Percentiles rank a stretch among this genome's conserved stretches.
Evolutionary conservation across 1,139 yeast genomes (phyloP).

Genomic region (Hanseniaspora gamundiae): DNA sequence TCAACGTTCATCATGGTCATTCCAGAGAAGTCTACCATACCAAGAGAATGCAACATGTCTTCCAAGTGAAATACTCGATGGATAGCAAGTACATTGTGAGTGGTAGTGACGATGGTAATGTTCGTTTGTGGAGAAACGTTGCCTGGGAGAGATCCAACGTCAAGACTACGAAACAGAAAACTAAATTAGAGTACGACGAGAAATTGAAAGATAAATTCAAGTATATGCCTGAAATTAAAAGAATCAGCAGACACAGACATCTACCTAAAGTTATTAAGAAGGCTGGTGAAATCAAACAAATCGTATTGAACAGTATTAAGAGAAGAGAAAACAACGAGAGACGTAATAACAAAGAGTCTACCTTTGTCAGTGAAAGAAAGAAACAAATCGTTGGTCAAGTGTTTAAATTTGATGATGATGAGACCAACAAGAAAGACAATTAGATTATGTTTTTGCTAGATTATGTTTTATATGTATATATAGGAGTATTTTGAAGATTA

Average conservation of each 20-base stretch:
- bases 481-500: background rate
- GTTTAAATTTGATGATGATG: slow-evolving; percentile 31
- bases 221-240: slow-evolving; percentile 90
- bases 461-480: background rate
- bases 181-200: slow-evolving; percentile 79
- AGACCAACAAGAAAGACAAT: slow-evolving; percentile 7
- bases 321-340: slow-evolving; percentile 74
- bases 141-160: slow-evolving; percentile 78
- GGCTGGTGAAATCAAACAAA: slow-evolving; percentile 73
- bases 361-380: slow-evolving; percentile 58
- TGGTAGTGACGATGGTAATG: slow-evolving; percentile 94
- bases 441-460: background rate
- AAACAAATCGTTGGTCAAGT: slow-evolving; percentile 82
- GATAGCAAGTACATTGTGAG: slow-evolving; percentile 78
- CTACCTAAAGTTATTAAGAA: slow-evolving; percentile 77
- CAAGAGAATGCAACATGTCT: slow-evolving; percentile 92
- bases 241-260: slow-evolving; percentile 87
- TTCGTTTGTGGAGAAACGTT: slow-evolving; percentile 81
- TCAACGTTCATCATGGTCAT: slow-evolving; percentile 68
- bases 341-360: slow-evolving; percentile 56
- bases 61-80: slow-evolving; percentile 72
- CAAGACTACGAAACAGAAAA: slow-evolving; percentile 67
- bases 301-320: slow-evolving; percentile 61
- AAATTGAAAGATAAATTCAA: slow-evolving; percentile 87
- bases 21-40: slow-evolving; percentile 93